These are phyloP conservation scores for Diutina ranongensis DNA, from an alignment of 1,139 yeast genomes.

Conservation along the genomic window DNA sequence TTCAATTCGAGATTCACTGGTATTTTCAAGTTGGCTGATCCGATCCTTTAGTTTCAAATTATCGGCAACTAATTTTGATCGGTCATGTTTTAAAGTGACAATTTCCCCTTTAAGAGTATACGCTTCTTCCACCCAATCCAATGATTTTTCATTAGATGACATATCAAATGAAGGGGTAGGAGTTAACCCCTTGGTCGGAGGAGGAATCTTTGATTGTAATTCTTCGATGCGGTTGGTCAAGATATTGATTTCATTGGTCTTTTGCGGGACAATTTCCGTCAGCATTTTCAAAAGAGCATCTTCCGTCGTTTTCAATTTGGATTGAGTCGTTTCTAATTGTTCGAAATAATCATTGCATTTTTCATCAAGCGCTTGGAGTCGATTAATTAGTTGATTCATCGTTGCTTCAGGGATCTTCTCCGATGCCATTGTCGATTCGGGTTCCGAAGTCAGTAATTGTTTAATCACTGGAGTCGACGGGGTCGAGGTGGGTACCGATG, in stretches of 20 bases:
- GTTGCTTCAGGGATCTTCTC: background rate
- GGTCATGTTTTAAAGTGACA: background rate
- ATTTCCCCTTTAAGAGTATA: background rate
- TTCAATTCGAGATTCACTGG: background rate
- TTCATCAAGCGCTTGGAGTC: background rate
- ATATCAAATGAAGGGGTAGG: too few species aligned
- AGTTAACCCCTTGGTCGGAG: background rate
- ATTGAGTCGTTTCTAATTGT: background rate
- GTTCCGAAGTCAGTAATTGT: background rate
- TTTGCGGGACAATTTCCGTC: background rate
- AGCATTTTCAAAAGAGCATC: background rate
- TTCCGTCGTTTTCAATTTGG: background rate
- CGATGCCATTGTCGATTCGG: too few species aligned
- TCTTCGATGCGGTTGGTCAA: background rate
- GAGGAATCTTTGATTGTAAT: background rate
- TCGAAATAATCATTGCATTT: background rate
- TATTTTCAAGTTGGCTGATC: background rate
- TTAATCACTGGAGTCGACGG: background rate
- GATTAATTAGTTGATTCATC: background rate
- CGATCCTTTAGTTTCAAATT: background rate
- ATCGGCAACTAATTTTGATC: background rate
- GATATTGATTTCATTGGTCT: background rate
- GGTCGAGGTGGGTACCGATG: background rate
- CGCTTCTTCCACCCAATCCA: background rate
- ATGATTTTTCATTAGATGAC: too few species aligned